Conservation (phyloP, 305 asterid species). For the Ilex paraguariensis region DNA sequence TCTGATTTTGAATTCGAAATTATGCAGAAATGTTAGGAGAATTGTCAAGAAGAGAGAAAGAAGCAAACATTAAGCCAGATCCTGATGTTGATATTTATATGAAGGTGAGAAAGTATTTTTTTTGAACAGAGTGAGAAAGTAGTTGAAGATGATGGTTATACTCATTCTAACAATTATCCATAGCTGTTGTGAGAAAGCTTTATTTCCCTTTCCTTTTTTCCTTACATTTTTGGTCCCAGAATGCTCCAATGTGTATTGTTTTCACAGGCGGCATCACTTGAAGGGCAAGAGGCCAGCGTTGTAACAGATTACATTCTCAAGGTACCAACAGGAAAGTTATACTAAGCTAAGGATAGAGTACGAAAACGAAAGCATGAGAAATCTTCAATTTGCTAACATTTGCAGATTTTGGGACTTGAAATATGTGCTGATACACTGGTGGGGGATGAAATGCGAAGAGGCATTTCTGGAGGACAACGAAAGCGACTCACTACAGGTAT, state of each 20-base stretch:
- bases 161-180: not conserved
- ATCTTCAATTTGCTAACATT: not conserved
- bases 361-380: not conserved
- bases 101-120: not conserved
- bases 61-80: not conserved
- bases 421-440: too few species aligned
- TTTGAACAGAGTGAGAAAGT: slow-evolving; percentile 1
- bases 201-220: not conserved
- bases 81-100: not conserved
- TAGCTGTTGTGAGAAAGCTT: too few species aligned
- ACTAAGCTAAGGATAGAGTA: not conserved
- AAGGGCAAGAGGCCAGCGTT: not conserved
- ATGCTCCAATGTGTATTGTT: not conserved
- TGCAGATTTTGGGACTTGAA: too few species aligned
- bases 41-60: not conserved
- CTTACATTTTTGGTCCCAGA: not conserved
- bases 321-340: not conserved
- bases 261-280: not conserved
- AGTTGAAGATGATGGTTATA: not conserved
- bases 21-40: not conserved
- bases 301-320: not conserved
- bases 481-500: too few species aligned
- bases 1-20: not conserved
- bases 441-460: too few species aligned
- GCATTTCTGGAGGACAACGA: too few species aligned